Evolutionary conservation across 352 stramenopile species (phyloP).

Genomic region (Globisporangium nodosum): DNA sequence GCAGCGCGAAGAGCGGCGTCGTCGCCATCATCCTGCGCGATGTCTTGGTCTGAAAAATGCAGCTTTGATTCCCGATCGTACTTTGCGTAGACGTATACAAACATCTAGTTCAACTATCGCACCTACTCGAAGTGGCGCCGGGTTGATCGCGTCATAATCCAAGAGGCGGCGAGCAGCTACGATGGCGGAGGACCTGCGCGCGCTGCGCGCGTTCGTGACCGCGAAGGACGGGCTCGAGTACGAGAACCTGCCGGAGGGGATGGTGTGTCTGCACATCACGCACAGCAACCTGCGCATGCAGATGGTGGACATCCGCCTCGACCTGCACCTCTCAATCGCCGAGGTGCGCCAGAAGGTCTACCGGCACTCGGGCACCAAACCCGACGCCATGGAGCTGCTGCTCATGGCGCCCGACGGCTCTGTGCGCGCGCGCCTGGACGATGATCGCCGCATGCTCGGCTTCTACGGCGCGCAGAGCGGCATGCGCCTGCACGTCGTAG

Average conservation of each 20-base stretch:
- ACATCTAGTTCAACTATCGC: too few relatives aligned
- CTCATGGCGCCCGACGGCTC: conserved; percentile 53
- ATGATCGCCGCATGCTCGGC: conserved; percentile 83
- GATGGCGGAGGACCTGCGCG: conserved; percentile 72
- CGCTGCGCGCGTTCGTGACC: conserved; percentile 73
- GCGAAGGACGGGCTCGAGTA: conserved; percentile 87
- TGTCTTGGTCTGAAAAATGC: conserved; percentile 1
- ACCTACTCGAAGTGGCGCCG: too few relatives aligned
- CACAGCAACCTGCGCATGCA: conserved; percentile 96
- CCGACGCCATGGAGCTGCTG: conserved; percentile 82
- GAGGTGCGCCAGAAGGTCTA: conserved; percentile 92
- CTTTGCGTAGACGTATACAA: neutral
- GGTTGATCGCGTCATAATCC: neutral
- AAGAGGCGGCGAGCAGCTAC: conserved; percentile 6
- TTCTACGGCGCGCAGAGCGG: conserved; percentile 90
- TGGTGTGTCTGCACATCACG: conserved; percentile 95
- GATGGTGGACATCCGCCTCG: conserved; percentile 97
- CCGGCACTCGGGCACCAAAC: conserved; percentile 94
- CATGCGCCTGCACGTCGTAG: conserved; percentile 94
- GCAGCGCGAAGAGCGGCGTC: conserved; percentile 22
- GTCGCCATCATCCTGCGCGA: neutral
- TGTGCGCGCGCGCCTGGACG: conserved; percentile 41
- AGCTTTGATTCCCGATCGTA: neutral
- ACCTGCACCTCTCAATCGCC: conserved; percentile 87
- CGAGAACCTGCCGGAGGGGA: conserved; percentile 74